Percentiles rank a stretch among this genome's conserved stretches.
These are phyloP conservation scores for Teunomyces cretensis DNA, from an alignment of 805 yeast genomes.

Conservation along the genomic window DNA sequence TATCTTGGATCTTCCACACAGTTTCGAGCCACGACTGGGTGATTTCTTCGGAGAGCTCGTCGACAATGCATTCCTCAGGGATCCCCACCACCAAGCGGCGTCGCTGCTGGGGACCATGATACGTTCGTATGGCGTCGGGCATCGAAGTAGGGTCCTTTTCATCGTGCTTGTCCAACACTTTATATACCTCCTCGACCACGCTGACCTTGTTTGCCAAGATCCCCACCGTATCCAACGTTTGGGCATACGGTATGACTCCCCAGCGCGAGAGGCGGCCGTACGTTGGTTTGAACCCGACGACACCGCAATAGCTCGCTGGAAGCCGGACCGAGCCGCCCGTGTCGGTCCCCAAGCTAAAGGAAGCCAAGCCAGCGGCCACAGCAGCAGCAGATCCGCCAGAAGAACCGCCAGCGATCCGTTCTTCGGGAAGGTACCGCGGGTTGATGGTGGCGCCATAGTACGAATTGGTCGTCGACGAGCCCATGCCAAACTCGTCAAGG, in stretches of 20 bases:
- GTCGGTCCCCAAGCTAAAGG: conserved; percentile 87
- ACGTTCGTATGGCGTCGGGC: conserved; percentile 13
- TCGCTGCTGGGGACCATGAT: not conserved
- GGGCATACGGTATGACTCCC: conserved; percentile 93
- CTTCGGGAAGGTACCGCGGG: conserved; percentile 34
- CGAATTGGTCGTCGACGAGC: conserved; percentile 64
- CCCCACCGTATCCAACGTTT: conserved; percentile 93
- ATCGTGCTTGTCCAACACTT: conserved; percentile 61
- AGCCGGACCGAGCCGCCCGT: conserved; percentile 96
- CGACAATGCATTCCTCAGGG: conserved; percentile 62
- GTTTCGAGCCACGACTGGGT: conserved; percentile 47
- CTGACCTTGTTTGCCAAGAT: conserved; percentile 56
- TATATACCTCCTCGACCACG: conserved; percentile 48
- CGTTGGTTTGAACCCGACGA: conserved; percentile 87
- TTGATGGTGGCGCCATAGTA: conserved; percentile 58
- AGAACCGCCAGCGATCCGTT: conserved; percentile 74
- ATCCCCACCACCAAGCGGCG: conserved; percentile 60
- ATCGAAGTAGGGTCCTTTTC: conserved; percentile 77
- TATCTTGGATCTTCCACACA: conserved; percentile 41
- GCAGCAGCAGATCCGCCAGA: conserved; percentile 97
- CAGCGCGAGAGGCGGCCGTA: conserved; percentile 90
- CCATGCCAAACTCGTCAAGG: conserved; percentile 98
- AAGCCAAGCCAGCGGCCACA: conserved; percentile 69
- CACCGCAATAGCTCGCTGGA: conserved; percentile 86
- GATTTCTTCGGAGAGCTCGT: conserved; percentile 51